A percentile compares a stretch with the other conserved stretches of the same genome.
Conservation (phyloP, 1,139 yeast genomes). For the Sugiyamaella novakii region DNA sequence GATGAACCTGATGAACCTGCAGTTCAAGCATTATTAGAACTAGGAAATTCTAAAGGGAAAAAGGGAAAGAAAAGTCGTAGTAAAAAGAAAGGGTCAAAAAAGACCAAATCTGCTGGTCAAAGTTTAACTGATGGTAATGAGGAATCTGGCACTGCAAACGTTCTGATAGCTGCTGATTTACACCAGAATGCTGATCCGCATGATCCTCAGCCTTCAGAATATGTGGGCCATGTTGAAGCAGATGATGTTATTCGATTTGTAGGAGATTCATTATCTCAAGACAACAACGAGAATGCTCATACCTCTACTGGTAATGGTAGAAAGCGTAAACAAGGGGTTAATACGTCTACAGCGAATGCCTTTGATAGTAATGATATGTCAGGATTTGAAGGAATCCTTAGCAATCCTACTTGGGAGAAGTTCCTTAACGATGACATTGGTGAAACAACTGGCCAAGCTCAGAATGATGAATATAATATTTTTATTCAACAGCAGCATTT, state of each 20-base stretch:
- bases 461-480: slow-evolving; percentile 19
- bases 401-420: slow-evolving; percentile 30
- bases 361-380: slow-evolving; percentile 18
- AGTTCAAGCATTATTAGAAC: slow-evolving; percentile 39
- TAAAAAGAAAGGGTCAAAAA: slow-evolving; percentile 18
- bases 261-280: slow-evolving; percentile 22
- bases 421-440: slow-evolving; percentile 29
- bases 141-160: slow-evolving; percentile 18
- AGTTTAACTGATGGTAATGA: slow-evolving; percentile 22
- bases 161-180: slow-evolving; percentile 3
- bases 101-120: neutral
- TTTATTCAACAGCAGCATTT: slow-evolving; percentile 19
- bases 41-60: slow-evolving; percentile 31
- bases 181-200: slow-evolving; percentile 28
- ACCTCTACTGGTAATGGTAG: slow-evolving; percentile 16
- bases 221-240: slow-evolving; percentile 25
- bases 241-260: slow-evolving; percentile 26
- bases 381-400: slow-evolving; percentile 3
- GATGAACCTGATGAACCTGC: slow-evolving; percentile 31
- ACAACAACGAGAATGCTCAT: neutral
- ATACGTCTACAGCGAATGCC: slow-evolving; percentile 11
- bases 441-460: slow-evolving; percentile 19
- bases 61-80: slow-evolving; percentile 22
- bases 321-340: slow-evolving; percentile 21
- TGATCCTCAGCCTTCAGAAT: slow-evolving; percentile 11